Evolutionary conservation across 2,329 filamentous ascomycete species (phyloP).

Genomic region (Parastagonospora avenae): DNA sequence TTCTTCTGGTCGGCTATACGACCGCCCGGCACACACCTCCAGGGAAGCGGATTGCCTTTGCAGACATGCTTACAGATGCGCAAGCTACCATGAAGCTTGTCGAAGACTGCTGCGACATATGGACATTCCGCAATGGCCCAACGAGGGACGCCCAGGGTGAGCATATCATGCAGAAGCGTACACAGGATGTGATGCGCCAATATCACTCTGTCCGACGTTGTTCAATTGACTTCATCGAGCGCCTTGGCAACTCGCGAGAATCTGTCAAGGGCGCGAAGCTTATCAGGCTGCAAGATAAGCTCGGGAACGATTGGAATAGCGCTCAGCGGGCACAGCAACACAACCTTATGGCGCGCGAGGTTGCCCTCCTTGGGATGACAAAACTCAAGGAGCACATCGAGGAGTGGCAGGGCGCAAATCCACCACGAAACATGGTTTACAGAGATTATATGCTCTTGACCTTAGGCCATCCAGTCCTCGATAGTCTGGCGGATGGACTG

Average conservation of each 20-base stretch:
- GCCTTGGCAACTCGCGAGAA: slow-evolving; percentile 1
- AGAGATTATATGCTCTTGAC: slow-evolving; percentile 13
- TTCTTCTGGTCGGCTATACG: slow-evolving; percentile 22
- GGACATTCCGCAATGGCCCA: slow-evolving; percentile 18
- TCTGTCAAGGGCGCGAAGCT: slow-evolving; percentile 9
- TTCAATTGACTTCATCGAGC: slow-evolving; percentile 10
- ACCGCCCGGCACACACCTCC: background rate
- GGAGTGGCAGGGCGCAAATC: slow-evolving; percentile 6
- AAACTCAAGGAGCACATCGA: slow-evolving; percentile 5
- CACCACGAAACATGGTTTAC: background rate
- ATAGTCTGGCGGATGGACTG: slow-evolving; percentile 9
- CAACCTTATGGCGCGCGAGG: slow-evolving; percentile 7
- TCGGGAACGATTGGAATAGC: slow-evolving; percentile 7
- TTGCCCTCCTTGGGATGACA: background rate
- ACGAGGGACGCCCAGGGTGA: slow-evolving; percentile 6
- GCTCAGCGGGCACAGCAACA: slow-evolving; percentile 4
- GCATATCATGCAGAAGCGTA: slow-evolving; percentile 6
- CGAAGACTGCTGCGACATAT: slow-evolving; percentile 23
- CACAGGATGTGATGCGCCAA: slow-evolving; percentile 7
- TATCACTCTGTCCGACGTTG: slow-evolving; percentile 11
- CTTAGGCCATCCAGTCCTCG: slow-evolving; percentile 17
- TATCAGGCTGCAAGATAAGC: slow-evolving; percentile 4
- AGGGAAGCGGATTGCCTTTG: slow-evolving; percentile 5
- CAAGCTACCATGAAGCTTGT: slow-evolving; percentile 15
- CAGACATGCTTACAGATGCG: slow-evolving; percentile 13